phyloP scores from a whole-genome alignment of 371 early-diverging fungal genomes.

The Mucor irregularis region DNA sequence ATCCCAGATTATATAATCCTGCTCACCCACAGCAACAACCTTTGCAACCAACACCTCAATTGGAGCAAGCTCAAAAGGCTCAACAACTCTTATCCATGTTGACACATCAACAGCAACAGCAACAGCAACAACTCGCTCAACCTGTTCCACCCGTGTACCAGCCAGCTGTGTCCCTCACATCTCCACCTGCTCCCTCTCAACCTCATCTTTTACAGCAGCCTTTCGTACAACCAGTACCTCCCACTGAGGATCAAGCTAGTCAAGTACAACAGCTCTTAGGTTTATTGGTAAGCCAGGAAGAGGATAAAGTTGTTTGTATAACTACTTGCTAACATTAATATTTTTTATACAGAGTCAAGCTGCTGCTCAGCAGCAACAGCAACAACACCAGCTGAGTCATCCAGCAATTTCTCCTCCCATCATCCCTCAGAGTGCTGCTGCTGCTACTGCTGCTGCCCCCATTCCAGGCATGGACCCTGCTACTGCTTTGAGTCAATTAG shows the following conservation, averaged over 20 bases:
- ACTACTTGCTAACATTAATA: not conserved
- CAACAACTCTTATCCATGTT: conserved; percentile 27
- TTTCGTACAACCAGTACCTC: conserved; percentile 16
- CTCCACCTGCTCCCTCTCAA: conserved; percentile 9
- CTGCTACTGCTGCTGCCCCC: conserved; percentile 10
- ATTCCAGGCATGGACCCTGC: conserved; percentile 34
- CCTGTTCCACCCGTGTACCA: conserved; percentile 1
- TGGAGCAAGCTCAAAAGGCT: conserved; percentile 36
- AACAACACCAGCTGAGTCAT: conserved; percentile 9
- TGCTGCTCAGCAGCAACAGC: conserved; percentile 23
- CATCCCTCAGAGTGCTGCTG: too few relatives aligned
- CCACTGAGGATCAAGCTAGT: conserved; percentile 22
- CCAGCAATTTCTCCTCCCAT: too few relatives aligned
- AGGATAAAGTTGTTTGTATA: too few relatives aligned
- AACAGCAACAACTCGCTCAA: not conserved
- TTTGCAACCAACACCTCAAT: not conserved
- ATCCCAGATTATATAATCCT: conserved; percentile 19
- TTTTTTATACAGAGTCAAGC: conserved; percentile 21
- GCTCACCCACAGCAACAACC: not conserved
- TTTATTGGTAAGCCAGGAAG: conserved; percentile 26
- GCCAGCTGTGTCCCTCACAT: conserved; percentile 4
- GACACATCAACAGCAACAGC: conserved; percentile 7
- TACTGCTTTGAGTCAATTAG: conserved; percentile 25
- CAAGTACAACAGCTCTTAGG: conserved; percentile 29
- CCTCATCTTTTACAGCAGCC: conserved; percentile 1